Evolutionary conservation across 441 rosid genomes (phyloP).

Genomic region (Erodium trifolium): DNA sequence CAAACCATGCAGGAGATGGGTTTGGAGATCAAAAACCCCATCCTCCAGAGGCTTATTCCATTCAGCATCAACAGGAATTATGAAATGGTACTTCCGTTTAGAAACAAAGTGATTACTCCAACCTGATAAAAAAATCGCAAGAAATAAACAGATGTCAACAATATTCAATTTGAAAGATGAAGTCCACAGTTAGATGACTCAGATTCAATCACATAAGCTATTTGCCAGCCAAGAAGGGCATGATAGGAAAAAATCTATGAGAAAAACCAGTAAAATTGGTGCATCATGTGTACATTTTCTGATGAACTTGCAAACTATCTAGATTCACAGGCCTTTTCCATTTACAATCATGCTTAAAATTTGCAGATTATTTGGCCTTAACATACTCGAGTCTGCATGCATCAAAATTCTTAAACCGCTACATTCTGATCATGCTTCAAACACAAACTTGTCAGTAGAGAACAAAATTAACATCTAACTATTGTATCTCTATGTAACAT

Average conservation of each 20-base stretch:
- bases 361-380: too few species aligned
- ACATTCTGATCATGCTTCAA: too few species aligned
- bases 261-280: not conserved
- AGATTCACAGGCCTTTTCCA: not conserved
- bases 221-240: too few species aligned
- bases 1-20: conserved; percentile 71
- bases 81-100: conserved; percentile 57
- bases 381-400: not conserved
- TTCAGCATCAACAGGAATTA: conserved; percentile 49
- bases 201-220: not conserved
- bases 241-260: too few species aligned
- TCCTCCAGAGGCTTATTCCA: conserved; percentile 58
- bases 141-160: too few species aligned
- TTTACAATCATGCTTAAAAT: too few species aligned
- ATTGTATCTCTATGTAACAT: too few species aligned
- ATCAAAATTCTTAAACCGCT: not conserved
- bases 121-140: conserved; percentile 29
- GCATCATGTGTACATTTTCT: not conserved
- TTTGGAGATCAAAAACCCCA: conserved; percentile 41
- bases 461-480: too few species aligned
- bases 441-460: too few species aligned
- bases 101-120: conserved; percentile 73
- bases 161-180: not conserved
- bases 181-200: not conserved
- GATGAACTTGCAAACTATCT: not conserved